Evolutionary conservation across 1,284 basidiomycete species (phyloP), one percentile per base, ranked within the genome.

Genomic region (Pisolithus thermaeus): DNA sequence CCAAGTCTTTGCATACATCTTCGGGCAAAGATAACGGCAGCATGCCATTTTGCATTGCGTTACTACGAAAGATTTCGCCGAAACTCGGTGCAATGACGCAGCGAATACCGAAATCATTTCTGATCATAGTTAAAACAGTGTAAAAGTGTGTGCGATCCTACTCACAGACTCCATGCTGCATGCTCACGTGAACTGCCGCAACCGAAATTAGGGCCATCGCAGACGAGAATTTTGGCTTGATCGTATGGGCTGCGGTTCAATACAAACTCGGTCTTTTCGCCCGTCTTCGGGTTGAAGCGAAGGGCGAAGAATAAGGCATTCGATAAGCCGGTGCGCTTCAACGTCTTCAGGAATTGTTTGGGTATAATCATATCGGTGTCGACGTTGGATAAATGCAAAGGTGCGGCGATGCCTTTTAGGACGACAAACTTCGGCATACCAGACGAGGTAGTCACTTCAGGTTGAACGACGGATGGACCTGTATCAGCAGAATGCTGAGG

Each of bases 311-410:
- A 97, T 50, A 97, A 74, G 12, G 90, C 92, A 53, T 87, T 76
- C n/a, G 90, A 90, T 50, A 97, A 79, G 49, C 94, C 94, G 22
- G 93, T 96, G 52, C 95, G 83, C 73, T 96, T 93, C 59, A 97
- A 73, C 5, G 93, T 96, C 74, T 97, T 97, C 70, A 97, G 73
- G 77, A 96, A 97, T 67, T 93, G 90, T 67, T 95, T 95, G 5
- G 94, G 95, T 63, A 97, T 96, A 68, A 97, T 96, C 86, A 92
- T 93, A 67, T 97, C 95, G 49, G 94, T 97, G 70, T 97, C 94
- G 57, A 97, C 87, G 65, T 97, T 97, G 61, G 91, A 84, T 55
- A 93, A 90, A 69, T 90, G 83, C 70, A 97, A 70, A n/a, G 92
- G 92, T 3, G 92, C 93, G 27, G 90, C 82, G 56, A 93, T 83